Evolutionary conservation across 441 rosid genomes (phyloP), one percentile per base, ranked within the genome.

Genomic region (Populus hybrid): DNA sequence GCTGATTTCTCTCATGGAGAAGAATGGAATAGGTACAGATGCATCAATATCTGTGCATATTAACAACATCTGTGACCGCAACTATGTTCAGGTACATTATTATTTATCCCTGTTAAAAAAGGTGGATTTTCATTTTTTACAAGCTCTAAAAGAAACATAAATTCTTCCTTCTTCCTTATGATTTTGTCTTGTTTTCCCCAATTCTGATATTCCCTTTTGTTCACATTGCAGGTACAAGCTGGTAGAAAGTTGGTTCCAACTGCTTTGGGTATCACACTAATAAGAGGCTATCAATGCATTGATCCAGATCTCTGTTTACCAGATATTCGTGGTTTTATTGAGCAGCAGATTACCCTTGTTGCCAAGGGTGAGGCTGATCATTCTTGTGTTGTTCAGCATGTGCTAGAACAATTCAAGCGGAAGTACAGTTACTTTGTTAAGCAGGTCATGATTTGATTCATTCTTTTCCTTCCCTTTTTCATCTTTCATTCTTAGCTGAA

Each of bases 291-390:
- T 79, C 99, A 93, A 31, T 92, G 93, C 74, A 95, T 92, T 78
- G 98, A 95, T 84, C 93, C 97, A 36, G 99, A 95, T 86, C 95
- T 95, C 77, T 93, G 98, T 84, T 87, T 95, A 80, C 98, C 99
- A 18, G 97, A 95, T 78, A 95, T 92, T 77, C 97, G 98, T 65
- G 87, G 99, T 88, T 95, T 95, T 86, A 95, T 95, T 72, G 99
- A 95, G 92, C 94, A 93, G 72, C 98, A 95, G 88, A 95, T 93
- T 79, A 92, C 92, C 69, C 94, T 90, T 81, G 90, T 95, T 81
- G 97, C 98, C 70, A 93, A 89, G 84, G 99, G 98, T 76, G 95
- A 88, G 78, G 98, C 87, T 28, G 91, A 93, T 84, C 95, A 91
- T 88, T 86, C 86, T 72, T 82, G 63, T 64, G 95, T 95, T 69